Base-by-base conservation (phyloP, 1,284 basidiomycete species). In the Cutaneotrichosporon sp. region DNA sequence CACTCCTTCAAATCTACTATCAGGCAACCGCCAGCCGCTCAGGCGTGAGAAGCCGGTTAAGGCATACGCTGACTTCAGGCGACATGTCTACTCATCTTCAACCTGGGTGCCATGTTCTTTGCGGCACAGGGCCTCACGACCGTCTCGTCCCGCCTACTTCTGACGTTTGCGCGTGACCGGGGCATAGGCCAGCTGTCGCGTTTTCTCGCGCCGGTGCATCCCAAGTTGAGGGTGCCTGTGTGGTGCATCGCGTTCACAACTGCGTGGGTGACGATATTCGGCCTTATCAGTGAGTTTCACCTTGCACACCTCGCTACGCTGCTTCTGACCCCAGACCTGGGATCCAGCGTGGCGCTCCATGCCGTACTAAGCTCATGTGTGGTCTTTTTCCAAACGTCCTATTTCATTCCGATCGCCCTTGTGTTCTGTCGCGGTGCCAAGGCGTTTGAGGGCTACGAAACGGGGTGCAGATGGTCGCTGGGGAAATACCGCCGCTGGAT, bases 311-410 rank as follows among this genome's bases (percentile, higher is more conserved):
- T 15, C 13, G 75, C 22, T 69, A 20, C 39, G 22, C 26, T n/a
- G n/a, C n/a, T n/a, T 21, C 38, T 49, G 8, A 49, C 33, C 5
- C 23, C 65, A 3, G 84, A 79, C 56, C 52, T 78, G 46, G 84
- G 54, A 68, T 84, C 51, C 72, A 81, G 64, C 74, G 78, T 68
- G 70, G 76, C 77, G 0, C 63, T 77, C 49, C 76, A 77, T 60
- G 76, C 77, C 22, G 77, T 78, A 47, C 58, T 76, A 17, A 67
- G 61, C 1, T 54, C 9, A 61, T 78, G 10, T 60, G 46, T 64
- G 21, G 60, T 68, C 49, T 47, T 66, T 35, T 57, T 65, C 21
- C 59, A 62, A 43, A 57, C 61, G 46, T 55, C 56, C 9, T 68
- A 66, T 44, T 59, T 69, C 52, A 75, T 54, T 66, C 77, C 47